These are phyloP conservation scores for Termitomyces sp. DNA, from an alignment of 768 basidiomycete genomes.

Conservation along the genomic window DNA sequence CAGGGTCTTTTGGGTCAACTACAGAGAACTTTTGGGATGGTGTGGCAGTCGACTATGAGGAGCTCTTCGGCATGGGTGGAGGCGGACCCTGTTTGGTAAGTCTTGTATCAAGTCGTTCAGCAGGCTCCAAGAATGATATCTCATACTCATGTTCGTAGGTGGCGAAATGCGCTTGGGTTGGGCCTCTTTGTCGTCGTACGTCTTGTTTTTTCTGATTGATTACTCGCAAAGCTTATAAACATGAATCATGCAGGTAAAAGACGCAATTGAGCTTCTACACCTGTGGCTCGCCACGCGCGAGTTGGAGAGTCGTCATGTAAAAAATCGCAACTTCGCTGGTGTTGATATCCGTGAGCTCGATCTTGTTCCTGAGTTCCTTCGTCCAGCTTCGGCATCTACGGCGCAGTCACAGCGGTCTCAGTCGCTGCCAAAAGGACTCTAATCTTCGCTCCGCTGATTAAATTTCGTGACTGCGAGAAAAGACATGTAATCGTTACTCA, in stretches of 20 bases:
- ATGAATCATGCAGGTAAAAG: constrained; percentile 45
- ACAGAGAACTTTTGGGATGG: constrained; percentile 24
- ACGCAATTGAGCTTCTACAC: constrained; percentile 61
- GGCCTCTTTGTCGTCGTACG: constrained; percentile 63
- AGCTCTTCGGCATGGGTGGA: constrained; percentile 60
- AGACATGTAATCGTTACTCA: not conserved
- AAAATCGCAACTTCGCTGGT: constrained; percentile 65
- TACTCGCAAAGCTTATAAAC: not conserved
- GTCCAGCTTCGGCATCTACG: not conserved
- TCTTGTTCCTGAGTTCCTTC: constrained; percentile 35
- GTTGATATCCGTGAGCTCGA: constrained; percentile 66
- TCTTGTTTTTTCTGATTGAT: not conserved
- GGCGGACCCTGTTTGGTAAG: constrained; percentile 69
- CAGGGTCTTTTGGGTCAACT: constrained; percentile 18
- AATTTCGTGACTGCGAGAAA: not conserved
- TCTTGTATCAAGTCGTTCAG: not conserved
- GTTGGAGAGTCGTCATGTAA: constrained; percentile 60
- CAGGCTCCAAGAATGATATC: not conserved
- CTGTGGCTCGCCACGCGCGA: constrained; percentile 69
- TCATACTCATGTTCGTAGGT: constrained; percentile 23
- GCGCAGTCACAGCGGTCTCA: not conserved
- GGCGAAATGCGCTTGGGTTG: constrained; percentile 66
- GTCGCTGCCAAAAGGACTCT: not conserved
- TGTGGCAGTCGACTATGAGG: constrained; percentile 44
- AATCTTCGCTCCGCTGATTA: not conserved